Conservation (phyloP, 2,329 filamentous ascomycete genomes). For the Hymenoscyphus linearis region DNA sequence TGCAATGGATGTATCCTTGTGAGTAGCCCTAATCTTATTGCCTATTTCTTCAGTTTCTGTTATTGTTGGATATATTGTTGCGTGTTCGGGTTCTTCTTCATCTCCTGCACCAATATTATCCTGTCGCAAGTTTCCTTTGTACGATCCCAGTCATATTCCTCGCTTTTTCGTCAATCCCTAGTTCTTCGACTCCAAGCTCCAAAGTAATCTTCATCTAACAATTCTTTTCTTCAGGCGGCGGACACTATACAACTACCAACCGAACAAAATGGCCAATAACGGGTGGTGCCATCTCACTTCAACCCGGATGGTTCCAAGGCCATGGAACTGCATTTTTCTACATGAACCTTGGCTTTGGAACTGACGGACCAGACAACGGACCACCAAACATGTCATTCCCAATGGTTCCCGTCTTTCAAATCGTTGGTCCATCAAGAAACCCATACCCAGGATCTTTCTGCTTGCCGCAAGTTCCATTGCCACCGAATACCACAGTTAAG, state of each 20-base stretch:
- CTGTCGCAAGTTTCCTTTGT: neutral
- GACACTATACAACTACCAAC: slow-evolving; percentile 70
- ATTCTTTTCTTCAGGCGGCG: slow-evolving; percentile 60
- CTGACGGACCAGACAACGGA: slow-evolving; percentile 53
- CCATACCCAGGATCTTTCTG: slow-evolving; percentile 89
- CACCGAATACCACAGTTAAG: slow-evolving; percentile 62
- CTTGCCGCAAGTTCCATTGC: slow-evolving; percentile 81
- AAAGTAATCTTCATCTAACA: slow-evolving; percentile 8
- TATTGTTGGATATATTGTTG: neutral
- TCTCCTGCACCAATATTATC: neutral
- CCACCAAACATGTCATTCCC: slow-evolving; percentile 83
- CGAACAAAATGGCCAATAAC: slow-evolving; percentile 86
- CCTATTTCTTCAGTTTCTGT: neutral
- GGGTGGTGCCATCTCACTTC: slow-evolving; percentile 82
- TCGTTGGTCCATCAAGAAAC: slow-evolving; percentile 73
- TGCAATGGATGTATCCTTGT: slow-evolving; percentile 37
- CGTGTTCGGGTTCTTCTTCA: neutral
- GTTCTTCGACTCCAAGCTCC: neutral
- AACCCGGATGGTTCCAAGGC: slow-evolving; percentile 94
- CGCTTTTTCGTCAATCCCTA: neutral
- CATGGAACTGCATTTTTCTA: slow-evolving; percentile 79
- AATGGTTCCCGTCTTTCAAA: slow-evolving; percentile 76
- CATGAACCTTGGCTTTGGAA: slow-evolving; percentile 85
- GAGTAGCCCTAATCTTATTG: slow-evolving; percentile 20
- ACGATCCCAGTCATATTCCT: neutral